phyloP scores from a whole-genome alignment of 257 asterid species.

The Oldenlandia corymbosa region DNA sequence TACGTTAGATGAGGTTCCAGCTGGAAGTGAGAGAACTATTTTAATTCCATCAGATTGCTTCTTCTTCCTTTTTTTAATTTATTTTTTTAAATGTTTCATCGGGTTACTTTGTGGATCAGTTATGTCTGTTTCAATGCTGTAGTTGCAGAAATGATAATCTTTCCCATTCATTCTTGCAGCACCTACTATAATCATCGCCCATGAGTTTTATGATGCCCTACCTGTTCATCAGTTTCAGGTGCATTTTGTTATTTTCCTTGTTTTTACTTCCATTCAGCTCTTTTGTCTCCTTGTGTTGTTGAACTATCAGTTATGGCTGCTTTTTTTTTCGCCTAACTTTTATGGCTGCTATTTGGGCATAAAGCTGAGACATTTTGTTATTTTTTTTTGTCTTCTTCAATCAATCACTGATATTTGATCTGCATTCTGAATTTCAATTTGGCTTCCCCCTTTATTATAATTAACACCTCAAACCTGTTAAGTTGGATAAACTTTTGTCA shows the following conservation, averaged over 20 bases:
- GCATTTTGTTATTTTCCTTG: neutral
- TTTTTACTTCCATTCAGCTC: conserved; percentile 4
- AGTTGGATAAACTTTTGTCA: neutral
- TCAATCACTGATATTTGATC: neutral
- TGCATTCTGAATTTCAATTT: neutral
- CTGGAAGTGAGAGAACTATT: conserved; percentile 58
- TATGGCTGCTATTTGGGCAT: neutral
- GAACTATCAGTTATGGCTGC: neutral
- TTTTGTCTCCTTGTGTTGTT: conserved; percentile 2
- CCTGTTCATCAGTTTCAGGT: conserved; percentile 99
- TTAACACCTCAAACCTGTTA: neutral
- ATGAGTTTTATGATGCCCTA: conserved; percentile 94
- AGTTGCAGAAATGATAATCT: neutral
- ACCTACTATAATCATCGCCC: conserved; percentile 85
- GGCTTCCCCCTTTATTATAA: neutral
- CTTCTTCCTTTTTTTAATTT: too few relatives aligned
- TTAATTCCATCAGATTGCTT: neutral
- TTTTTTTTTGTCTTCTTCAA: too few relatives aligned
- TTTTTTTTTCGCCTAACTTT: neutral
- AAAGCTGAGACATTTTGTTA: neutral
- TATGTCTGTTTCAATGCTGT: neutral
- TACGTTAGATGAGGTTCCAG: conserved; percentile 79
- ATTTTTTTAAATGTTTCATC: too few relatives aligned
- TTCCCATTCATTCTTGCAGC: conserved; percentile 36
- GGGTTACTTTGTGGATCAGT: too few relatives aligned